Conservation (phyloP, 306 rosid species). For the Cucumis hystrix region DNA sequence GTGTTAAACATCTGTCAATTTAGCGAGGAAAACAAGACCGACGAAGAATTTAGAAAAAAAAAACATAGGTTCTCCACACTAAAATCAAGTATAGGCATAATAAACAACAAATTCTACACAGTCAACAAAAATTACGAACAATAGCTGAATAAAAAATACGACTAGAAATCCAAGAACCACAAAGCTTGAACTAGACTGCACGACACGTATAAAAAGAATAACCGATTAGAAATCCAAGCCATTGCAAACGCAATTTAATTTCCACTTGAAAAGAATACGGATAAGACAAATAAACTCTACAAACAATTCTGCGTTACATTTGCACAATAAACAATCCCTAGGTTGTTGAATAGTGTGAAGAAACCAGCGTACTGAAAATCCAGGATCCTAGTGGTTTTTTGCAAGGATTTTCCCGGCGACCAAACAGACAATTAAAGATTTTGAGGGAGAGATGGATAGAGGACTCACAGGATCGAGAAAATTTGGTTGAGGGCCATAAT, state of each 20-base stretch:
- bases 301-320: background rate
- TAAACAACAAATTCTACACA: background rate
- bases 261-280: background rate
- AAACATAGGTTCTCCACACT: background rate
- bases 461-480: slow-evolving; percentile 68
- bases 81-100: background rate
- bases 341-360: background rate
- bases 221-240: background rate
- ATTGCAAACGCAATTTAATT: background rate
- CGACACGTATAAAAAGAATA: background rate
- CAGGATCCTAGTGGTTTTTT: background rate
- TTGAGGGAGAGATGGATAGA: background rate
- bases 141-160: background rate
- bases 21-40: background rate
- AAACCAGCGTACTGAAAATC: background rate
- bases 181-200: background rate
- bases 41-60: background rate
- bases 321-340: background rate
- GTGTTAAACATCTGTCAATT: background rate
- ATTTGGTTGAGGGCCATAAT: slow-evolving; percentile 73
- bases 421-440: background rate
- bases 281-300: background rate
- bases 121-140: background rate
- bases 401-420: background rate
- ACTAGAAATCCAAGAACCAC: background rate